Conservation (phyloP, 2,329 filamentous ascomycete genomes). For the Pseudomassariella vexata region DNA sequence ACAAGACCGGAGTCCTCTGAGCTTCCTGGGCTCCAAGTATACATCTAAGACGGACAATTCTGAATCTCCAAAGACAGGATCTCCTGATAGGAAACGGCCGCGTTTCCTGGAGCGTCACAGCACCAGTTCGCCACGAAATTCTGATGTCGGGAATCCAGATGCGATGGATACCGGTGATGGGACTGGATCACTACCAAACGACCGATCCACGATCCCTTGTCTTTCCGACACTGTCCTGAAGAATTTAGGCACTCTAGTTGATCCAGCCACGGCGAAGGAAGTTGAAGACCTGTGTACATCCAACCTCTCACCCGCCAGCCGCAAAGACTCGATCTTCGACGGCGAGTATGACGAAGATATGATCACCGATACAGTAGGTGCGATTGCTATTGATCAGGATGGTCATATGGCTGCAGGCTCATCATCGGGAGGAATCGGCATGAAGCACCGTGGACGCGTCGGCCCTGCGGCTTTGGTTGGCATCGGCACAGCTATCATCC, state of each 20-base stretch:
- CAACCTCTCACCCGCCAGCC: no score
- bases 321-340: no score
- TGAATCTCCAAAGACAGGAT: constrained; percentile 1
- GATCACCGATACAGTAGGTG: constrained; percentile 91
- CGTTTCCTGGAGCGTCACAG: constrained; percentile 6
- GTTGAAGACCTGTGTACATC: no score
- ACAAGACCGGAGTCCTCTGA: constrained; percentile 20
- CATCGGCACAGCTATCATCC: constrained; percentile 85
- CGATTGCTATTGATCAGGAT: constrained; percentile 81
- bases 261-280: no score
- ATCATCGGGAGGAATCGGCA: constrained; percentile 94
- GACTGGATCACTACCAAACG: constrained; percentile 1
- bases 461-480: constrained; percentile 91
- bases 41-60: constrained; percentile 4
- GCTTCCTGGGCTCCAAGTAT: constrained; percentile 16
- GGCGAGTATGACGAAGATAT: constrained; percentile 47
- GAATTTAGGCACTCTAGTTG: no score
- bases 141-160: constrained; percentile 1
- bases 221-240: no score
- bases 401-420: constrained; percentile 91
- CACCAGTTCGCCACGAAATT: background rate
- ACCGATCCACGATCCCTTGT: no score
- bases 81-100: constrained; percentile 10
- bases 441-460: constrained; percentile 91
- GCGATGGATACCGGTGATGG: constrained; percentile 4